phyloP scores from a whole-genome alignment of 345 rosid species.

The Limnanthes douglasii region DNA sequence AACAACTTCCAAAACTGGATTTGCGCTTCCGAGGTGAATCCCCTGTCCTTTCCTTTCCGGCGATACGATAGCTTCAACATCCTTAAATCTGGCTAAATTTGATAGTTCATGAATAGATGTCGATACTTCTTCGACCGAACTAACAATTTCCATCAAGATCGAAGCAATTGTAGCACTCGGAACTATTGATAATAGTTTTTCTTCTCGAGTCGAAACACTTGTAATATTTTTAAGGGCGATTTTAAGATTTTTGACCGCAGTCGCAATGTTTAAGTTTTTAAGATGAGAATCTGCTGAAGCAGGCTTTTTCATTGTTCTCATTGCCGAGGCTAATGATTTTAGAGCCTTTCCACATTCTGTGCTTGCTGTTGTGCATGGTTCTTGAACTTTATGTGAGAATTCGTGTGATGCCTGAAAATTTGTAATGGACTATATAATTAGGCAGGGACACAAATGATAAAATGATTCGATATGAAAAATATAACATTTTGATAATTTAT shows the following conservation, averaged over 20 bases:
- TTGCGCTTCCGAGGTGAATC: conserved; percentile 42
- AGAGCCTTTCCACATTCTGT: conserved; percentile 40
- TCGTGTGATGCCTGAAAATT: conserved; percentile 37
- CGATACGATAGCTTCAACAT: conserved; percentile 19
- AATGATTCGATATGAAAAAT: too few relatives aligned
- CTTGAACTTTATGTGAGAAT: conserved; percentile 25
- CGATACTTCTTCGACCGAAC: conserved; percentile 29
- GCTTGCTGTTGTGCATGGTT: conserved; percentile 25
- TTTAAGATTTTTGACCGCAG: conserved; percentile 21
- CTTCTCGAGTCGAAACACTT: conserved; percentile 10
- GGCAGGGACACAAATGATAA: too few relatives aligned
- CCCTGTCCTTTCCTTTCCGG: conserved; percentile 26
- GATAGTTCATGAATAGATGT: conserved; percentile 41
- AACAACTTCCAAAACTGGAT: conserved; percentile 31
- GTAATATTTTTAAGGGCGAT: conserved; percentile 27
- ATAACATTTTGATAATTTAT: too few relatives aligned
- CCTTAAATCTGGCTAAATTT: conserved; percentile 34
- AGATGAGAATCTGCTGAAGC: conserved; percentile 23
- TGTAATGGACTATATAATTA: too few relatives aligned
- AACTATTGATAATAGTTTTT: conserved; percentile 26
- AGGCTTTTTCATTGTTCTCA: conserved; percentile 35
- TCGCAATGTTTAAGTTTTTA: conserved; percentile 33
- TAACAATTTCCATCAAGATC: conserved; percentile 30
- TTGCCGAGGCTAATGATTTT: conserved; percentile 34
- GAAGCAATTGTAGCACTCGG: conserved; percentile 52